Conservation (phyloP, 176 grass and related monocot species). For the Melocanna baccifera region DNA sequence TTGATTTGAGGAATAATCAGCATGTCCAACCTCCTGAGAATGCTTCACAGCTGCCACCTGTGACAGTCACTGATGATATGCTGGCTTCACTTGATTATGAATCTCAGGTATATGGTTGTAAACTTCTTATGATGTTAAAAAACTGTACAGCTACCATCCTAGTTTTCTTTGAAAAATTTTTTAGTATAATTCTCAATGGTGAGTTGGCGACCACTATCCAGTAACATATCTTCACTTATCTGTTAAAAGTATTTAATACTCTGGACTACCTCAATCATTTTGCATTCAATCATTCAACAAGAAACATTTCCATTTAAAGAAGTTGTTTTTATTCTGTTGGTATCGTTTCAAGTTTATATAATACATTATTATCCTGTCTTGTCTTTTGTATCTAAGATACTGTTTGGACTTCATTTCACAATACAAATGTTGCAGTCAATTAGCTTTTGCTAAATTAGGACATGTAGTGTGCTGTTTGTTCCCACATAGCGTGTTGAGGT, state of each 20-base stretch:
- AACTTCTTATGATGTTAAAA: neutral
- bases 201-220: neutral
- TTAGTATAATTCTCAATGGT: neutral
- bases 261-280: neutral
- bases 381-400: constrained; percentile 16
- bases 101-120: constrained; percentile 50
- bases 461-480: constrained; percentile 23
- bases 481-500: neutral
- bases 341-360: neutral
- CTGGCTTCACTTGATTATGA: constrained; percentile 50
- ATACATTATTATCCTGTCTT: neutral
- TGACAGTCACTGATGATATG: constrained; percentile 24
- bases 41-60: constrained; percentile 23
- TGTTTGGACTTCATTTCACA: constrained; percentile 12
- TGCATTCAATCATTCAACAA: neutral
- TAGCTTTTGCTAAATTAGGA: neutral
- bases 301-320: neutral
- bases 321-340: neutral
- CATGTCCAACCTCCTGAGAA: constrained; percentile 27
- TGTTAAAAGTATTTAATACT: neutral
- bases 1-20: constrained; percentile 27
- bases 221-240: neutral
- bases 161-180: neutral
- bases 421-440: neutral
- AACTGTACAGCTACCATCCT: neutral